Evolutionary conservation across 2,329 filamentous ascomycete genomes (phyloP), one percentile per base, ranked within the genome.

Genomic region (Thielaviopsis punctulata): DNA sequence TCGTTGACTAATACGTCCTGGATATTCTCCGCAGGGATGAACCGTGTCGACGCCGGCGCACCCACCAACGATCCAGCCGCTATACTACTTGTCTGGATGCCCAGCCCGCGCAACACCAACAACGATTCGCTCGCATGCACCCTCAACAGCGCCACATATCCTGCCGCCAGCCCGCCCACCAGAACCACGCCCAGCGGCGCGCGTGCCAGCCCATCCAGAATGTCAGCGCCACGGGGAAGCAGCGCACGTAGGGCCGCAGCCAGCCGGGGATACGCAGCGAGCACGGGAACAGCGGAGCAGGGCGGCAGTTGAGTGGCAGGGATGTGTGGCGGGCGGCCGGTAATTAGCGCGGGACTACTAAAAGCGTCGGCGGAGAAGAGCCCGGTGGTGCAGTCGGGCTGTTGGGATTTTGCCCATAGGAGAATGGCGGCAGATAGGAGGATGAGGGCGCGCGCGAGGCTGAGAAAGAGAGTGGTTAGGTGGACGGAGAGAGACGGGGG

Each of bases 1-100:
- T 98, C 92, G 64, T 95, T 88, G 49, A 98, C 85, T 51, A 95
- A 79, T 53, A 98, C 82, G 64, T 98, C 92, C 62, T 86, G 86
- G 54, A 98, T 93, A 66, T 86, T 82, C 45, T 84, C 85, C 0
- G 90, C 95, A 0, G 92, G 90, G 55, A 98, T 96, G 65, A 81
- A 75, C 52, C 75, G 66, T 60, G 75, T 74, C 52, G 68, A 65
- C 12, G 60, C 60, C n/a, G 52, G 54, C 3, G 65, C 64, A 33
- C 89, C 71, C 60, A 86, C 87, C 8, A 80, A 83, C n/a, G 49
- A 52, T 10, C 53, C 53, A 15, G 56, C 56, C 4, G 65, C 56
- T 8, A 81, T 80, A 24, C 79, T 81, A 7, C 78, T 82, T 2
- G 87, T 95, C 69, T 98, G 92, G 50, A 98, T 82, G 7, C 92